These are phyloP conservation scores for Termitomyces heimii DNA, from an alignment of 768 basidiomycete species.

Conservation along the genomic window DNA sequence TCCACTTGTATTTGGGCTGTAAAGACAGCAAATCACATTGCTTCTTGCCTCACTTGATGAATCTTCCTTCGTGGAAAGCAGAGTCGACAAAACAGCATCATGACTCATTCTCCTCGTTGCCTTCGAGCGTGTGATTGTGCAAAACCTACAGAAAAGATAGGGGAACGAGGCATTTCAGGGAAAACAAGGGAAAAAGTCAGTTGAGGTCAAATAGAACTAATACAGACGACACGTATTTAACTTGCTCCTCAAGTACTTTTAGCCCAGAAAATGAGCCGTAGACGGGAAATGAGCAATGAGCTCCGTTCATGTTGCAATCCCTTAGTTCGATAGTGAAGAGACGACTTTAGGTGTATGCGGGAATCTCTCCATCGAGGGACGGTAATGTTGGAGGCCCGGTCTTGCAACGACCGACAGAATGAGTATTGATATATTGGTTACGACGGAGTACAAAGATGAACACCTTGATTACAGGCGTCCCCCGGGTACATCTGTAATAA, in stretches of 20 bases:
- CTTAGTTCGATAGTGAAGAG: slow-evolving; percentile 10
- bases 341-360: slow-evolving; percentile 11
- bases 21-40: too few species aligned
- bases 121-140: slow-evolving; percentile 1
- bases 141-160: slow-evolving; percentile 1
- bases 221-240: slow-evolving; percentile 1
- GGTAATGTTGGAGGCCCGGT: background rate
- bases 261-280: slow-evolving; percentile 1
- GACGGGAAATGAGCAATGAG: background rate
- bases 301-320: slow-evolving; percentile 5
- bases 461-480: background rate
- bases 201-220: background rate
- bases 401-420: background rate
- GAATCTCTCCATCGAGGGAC: background rate
- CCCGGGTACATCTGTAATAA: background rate
- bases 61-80: slow-evolving; percentile 1
- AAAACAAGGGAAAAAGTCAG: background rate
- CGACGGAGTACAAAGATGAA: background rate
- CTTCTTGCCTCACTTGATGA: background rate
- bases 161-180: background rate
- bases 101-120: slow-evolving; percentile 3
- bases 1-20: background rate
- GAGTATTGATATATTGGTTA: background rate
- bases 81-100: background rate
- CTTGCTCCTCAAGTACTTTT: background rate